These are phyloP conservation scores for Solanum etuberosum DNA, from an alignment of 257 asterid species.

Conservation along the genomic window DNA sequence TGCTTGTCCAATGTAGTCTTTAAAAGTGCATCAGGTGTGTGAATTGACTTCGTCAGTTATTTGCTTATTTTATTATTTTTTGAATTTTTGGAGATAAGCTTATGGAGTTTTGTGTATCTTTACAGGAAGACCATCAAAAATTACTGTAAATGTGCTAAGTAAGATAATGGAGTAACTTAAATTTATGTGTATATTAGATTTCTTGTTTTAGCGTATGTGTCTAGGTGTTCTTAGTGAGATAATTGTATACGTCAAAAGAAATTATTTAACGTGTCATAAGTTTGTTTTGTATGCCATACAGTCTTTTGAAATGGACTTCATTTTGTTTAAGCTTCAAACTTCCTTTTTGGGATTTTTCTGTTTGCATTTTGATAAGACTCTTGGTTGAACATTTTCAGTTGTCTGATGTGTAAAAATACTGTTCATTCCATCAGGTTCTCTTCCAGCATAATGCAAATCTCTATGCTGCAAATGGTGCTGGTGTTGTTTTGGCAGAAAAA, in stretches of 20 bases:
- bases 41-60: neutral
- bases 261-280: neutral
- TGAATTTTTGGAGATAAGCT: neutral
- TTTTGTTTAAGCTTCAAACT: neutral
- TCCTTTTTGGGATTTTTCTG: neutral
- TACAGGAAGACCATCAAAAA: neutral
- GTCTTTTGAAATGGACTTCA: neutral
- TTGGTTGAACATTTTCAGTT: neutral
- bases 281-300: neutral
- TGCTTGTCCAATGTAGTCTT: neutral
- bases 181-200: neutral
- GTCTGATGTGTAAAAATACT: neutral
- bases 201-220: neutral
- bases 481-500: conserved; percentile 90
- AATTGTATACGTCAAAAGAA: neutral
- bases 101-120: neutral
- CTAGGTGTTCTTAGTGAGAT: neutral
- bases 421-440: conserved; percentile 55
- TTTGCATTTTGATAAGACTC: neutral
- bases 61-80: neutral
- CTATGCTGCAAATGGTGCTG: conserved; percentile 99
- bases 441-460: conserved; percentile 74
- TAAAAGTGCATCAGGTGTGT: neutral
- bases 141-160: neutral
- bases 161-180: neutral